A percentile compares a stretch with the other conserved stretches of the same genome.
Evolutionary conservation across 331 rosid species (phyloP).

Genomic region (Rosa hybrid): DNA sequence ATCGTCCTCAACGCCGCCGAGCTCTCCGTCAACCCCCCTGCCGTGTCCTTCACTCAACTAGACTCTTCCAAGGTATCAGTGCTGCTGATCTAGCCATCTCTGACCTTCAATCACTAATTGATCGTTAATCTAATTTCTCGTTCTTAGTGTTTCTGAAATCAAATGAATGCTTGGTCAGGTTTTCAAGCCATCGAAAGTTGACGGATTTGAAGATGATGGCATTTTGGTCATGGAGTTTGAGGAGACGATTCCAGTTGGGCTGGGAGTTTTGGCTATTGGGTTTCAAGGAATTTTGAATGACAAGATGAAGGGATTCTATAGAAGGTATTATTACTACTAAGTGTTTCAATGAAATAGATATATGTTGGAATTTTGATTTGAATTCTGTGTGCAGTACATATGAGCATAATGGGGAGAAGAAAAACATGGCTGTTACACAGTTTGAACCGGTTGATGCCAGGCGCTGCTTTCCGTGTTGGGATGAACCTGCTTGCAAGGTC

Average conservation of each 20-base stretch:
- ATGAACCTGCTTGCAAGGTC: slow-evolving; percentile 97
- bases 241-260: slow-evolving; percentile 54
- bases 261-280: slow-evolving; percentile 55
- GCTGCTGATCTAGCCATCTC: neutral
- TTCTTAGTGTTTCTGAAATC: no score
- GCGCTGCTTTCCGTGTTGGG: slow-evolving; percentile 97
- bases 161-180: slow-evolving; percentile 44
- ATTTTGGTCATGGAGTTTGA: slow-evolving; percentile 82
- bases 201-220: slow-evolving; percentile 58
- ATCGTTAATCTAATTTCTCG: no score
- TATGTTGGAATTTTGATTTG: slow-evolving; percentile 4
- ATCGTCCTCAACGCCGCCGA: slow-evolving; percentile 82
- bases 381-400: slow-evolving; percentile 48
- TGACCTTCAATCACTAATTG: no score
- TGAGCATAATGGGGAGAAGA: slow-evolving; percentile 78
- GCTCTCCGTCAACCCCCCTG: slow-evolving; percentile 34
- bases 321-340: slow-evolving; percentile 40
- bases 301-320: slow-evolving; percentile 82
- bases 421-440: slow-evolving; percentile 93
- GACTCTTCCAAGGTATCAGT: slow-evolving; percentile 55
- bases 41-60: slow-evolving; percentile 42
- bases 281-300: slow-evolving; percentile 85
- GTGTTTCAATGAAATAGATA: neutral
- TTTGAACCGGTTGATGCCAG: slow-evolving; percentile 98
- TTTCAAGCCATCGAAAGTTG: slow-evolving; percentile 57